Evolutionary conservation across 1,284 basidiomycete species (phyloP).

Genomic region (Ustilago sp.): DNA sequence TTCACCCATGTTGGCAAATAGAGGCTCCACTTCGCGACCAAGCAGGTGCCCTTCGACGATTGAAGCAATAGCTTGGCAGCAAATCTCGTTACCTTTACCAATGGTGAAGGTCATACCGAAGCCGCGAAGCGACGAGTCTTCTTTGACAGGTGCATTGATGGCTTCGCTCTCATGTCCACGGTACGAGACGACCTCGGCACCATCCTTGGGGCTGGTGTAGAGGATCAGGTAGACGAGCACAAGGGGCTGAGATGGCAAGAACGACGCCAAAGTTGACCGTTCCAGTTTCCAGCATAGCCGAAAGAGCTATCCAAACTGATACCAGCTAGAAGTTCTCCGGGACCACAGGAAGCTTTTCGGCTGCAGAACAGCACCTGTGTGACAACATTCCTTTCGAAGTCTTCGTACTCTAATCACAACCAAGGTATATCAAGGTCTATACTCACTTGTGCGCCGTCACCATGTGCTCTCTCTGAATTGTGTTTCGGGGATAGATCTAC

Average conservation of each 20-base stretch:
- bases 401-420: neutral
- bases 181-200: slow-evolving; percentile 41
- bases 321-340: slow-evolving; percentile 3
- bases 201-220: slow-evolving; percentile 73
- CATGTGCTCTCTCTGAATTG: neutral
- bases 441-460: neutral
- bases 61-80: slow-evolving; percentile 67
- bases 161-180: slow-evolving; percentile 43
- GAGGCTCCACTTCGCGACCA: slow-evolving; percentile 83
- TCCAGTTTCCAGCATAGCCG: too few relatives aligned
- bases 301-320: slow-evolving; percentile 6
- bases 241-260: neutral
- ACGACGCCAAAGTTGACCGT: neutral
- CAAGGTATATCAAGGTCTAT: neutral
- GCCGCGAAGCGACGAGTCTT: slow-evolving; percentile 74
- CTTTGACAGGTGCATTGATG: slow-evolving; percentile 53
- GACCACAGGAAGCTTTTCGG: neutral
- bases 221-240: slow-evolving; percentile 78
- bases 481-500: neutral
- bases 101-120: slow-evolving; percentile 62
- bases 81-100: slow-evolving; percentile 76
- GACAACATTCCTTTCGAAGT: neutral
- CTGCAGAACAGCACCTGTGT: neutral
- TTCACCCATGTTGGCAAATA: slow-evolving; percentile 83
- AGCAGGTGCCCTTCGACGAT: slow-evolving; percentile 78